A percentile compares a stretch with the other conserved stretches of the same genome.
Conservation (phyloP, 345 rosid species). For the Lepidium didymum region DNA sequence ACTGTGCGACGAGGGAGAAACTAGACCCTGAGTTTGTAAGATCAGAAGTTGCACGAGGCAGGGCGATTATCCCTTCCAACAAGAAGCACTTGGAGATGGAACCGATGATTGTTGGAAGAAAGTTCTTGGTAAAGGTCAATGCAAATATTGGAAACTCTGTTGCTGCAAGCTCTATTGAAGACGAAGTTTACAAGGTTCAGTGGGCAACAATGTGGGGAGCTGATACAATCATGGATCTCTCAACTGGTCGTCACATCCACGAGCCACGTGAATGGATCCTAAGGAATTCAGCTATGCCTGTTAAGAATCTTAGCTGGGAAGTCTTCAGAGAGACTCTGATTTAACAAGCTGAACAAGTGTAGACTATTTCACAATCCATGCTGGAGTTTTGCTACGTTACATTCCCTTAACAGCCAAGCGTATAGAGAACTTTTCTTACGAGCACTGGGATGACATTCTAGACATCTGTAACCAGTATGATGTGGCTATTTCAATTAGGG, state of each 20-base stretch:
- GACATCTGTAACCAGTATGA: slow-evolving; percentile 96
- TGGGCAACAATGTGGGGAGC: slow-evolving; percentile 99
- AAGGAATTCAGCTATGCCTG: slow-evolving; percentile 92
- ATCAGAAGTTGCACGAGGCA: slow-evolving; percentile 94
- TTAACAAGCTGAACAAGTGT: slow-evolving; percentile 99
- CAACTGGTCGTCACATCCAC: slow-evolving; percentile 96
- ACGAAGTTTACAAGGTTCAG: slow-evolving; percentile 97
- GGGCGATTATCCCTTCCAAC: slow-evolving; percentile 98
- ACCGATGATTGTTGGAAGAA: slow-evolving; percentile 94
- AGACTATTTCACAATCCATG: slow-evolving; percentile 96
- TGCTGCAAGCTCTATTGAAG: slow-evolving; percentile 95
- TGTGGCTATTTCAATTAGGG: slow-evolving; percentile 91
- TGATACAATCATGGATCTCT: slow-evolving; percentile 97
- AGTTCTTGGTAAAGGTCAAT: slow-evolving; percentile 93
- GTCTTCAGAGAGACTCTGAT: slow-evolving; percentile 83
- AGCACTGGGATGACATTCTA: slow-evolving; percentile 98
- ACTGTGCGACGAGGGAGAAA: slow-evolving; percentile 86
- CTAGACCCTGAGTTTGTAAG: slow-evolving; percentile 96
- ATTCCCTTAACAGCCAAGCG: slow-evolving; percentile 91
- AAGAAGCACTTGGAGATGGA: slow-evolving; percentile 91
- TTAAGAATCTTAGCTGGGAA: slow-evolving; percentile 92
- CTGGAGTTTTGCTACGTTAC: slow-evolving; percentile 84
- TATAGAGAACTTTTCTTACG: slow-evolving; percentile 98
- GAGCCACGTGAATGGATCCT: slow-evolving; percentile 98
- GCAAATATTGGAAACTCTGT: slow-evolving; percentile 97